Base-by-base conservation (phyloP, 495 filamentous ascomycete genomes). In the Podospora didyma region DNA sequence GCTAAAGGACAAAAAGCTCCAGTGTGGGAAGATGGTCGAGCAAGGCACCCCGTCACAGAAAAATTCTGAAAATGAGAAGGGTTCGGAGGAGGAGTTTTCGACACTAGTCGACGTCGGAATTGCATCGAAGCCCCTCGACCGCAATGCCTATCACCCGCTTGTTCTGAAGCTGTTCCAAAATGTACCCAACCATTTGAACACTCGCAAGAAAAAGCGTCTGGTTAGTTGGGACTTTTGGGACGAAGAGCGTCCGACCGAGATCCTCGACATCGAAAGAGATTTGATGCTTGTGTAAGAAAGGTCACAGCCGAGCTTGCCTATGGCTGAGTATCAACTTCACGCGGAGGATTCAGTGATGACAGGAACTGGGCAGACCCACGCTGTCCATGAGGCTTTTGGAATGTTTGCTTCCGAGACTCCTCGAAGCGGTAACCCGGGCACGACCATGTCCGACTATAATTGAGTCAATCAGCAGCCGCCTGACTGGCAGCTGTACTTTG, bases 71-170 rank as follows among this genome's bases (percentile, higher is more conserved):
- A n/a, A n/a, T n/a, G 26, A 31, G 4, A 14, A 42, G 39, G 14
- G n/a, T 1, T 17, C 2, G 9, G n/a, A 42, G 39, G n/a, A 14
- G n/a, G 39, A 42, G 39, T 14, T 14, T 14, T 42, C 39, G 39
- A 7, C 39, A 23, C 41, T 21, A 3, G 42, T 53, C 5, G 52
- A 59, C 28, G 22, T 62, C 26, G 56, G 39, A 12, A n/a, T 61
- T 24, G 41, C 53, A 9, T 39, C 53, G 3, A 58, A 61, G 54
- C 56, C 34, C 16, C 37, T 65, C 7, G 50, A 65, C 21, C 19
- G 24, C n/a, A 9, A 22, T 49, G 2, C 34, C 2, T 48, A 50
- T 17, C 11, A 53, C 24, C 24, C 52, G 1, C 17, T 3, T 1
- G 7, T 62, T 16, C 11, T 24, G 11, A 12, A 37, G 16, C 26